phyloP scores from a whole-genome alignment of 176 grass and related monocot species.

The Carex kokanica region DNA sequence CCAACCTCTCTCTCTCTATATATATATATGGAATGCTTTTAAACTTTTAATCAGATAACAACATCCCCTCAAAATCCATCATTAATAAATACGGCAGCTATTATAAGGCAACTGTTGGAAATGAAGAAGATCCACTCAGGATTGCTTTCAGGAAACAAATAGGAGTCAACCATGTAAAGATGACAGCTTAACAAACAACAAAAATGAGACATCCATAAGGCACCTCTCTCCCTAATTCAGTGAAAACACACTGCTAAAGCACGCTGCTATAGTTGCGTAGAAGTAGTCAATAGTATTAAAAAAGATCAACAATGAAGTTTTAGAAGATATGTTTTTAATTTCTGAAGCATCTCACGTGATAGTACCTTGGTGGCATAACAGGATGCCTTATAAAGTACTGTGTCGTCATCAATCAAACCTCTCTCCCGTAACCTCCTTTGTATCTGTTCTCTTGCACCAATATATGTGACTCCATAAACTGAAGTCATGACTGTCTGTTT shows the following conservation, averaged over 20 bases:
- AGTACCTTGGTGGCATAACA: slow-evolving; percentile 76
- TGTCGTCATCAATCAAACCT: slow-evolving; percentile 78
- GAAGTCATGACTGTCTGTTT: slow-evolving; percentile 99
- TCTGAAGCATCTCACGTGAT: background rate
- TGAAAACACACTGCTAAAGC: background rate
- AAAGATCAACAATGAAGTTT: background rate
- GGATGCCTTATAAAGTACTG: slow-evolving; percentile 61
- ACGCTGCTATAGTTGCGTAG: background rate
- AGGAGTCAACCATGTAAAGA: background rate
- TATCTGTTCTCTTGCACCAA: slow-evolving; percentile 92
- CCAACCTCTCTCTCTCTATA: too few relatives aligned
- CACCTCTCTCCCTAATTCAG: background rate
- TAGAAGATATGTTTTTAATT: background rate
- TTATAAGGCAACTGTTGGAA: background rate
- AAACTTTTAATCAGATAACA: background rate
- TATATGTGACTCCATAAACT: slow-evolving; percentile 95
- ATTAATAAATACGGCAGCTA: background rate
- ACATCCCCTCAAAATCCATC: background rate
- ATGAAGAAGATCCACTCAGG: background rate
- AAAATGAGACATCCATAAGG: background rate
- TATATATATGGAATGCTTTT: background rate
- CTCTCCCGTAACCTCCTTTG: slow-evolving; percentile 82
- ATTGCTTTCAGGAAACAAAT: background rate
- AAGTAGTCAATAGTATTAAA: background rate
- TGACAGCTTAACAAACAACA: background rate